Evolutionary conservation across 2,329 filamentous ascomycete species (phyloP).

Genomic region (Dothistroma pini): DNA sequence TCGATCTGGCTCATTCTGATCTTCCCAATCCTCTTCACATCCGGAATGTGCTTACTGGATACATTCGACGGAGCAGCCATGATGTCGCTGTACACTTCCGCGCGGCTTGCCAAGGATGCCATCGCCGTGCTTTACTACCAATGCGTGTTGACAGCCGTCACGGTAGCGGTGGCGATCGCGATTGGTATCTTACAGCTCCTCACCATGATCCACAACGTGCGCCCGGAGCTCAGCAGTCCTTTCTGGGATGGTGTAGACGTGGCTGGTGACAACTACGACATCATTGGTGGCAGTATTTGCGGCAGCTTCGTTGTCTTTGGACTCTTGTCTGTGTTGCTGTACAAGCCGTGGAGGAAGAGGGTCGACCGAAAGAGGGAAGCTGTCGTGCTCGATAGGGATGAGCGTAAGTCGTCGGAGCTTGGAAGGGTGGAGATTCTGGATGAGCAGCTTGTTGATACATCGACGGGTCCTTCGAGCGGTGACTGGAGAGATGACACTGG

Average conservation of each 20-base stretch:
- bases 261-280: constrained; percentile 76
- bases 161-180: constrained; percentile 75
- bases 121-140: constrained; percentile 96
- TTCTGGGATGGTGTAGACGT: constrained; percentile 88
- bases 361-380: constrained; percentile 41
- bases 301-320: constrained; percentile 79
- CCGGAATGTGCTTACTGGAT: constrained; percentile 92
- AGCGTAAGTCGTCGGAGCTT: neutral
- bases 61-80: constrained; percentile 91
- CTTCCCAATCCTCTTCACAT: constrained; percentile 86
- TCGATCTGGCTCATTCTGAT: constrained; percentile 92
- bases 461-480: neutral
- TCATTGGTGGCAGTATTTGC: constrained; percentile 83
- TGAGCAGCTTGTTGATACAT: constrained; percentile 14
- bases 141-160: constrained; percentile 78
- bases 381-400: constrained; percentile 5
- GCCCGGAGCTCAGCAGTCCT: constrained; percentile 62
- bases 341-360: constrained; percentile 71
- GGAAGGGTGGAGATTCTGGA: constrained; percentile 14
- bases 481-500: constrained; percentile 7
- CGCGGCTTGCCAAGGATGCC: constrained; percentile 69
- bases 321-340: constrained; percentile 66
- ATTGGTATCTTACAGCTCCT: constrained; percentile 85
- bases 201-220: constrained; percentile 69
- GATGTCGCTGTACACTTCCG: constrained; percentile 88